Conservation (phyloP, 176 grass and related monocot species). For the Puccinellia tenuiflora region DNA sequence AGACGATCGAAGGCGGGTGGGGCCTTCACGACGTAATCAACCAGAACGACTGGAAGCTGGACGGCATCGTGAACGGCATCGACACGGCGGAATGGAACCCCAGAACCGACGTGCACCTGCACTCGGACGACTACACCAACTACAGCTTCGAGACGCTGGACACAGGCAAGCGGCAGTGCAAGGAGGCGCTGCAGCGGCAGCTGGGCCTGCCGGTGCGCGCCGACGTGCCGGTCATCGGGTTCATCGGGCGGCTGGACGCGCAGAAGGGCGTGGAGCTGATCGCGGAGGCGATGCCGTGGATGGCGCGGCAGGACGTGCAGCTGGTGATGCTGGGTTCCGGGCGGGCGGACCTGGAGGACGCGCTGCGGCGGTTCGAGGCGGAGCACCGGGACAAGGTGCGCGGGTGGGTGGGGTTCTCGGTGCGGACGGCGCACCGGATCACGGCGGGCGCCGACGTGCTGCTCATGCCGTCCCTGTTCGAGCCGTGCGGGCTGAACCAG, state of each 20-base stretch:
- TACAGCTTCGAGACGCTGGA: slow-evolving; percentile 66
- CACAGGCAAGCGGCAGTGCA: slow-evolving; percentile 62
- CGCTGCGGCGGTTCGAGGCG: slow-evolving; percentile 49
- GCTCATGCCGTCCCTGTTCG: slow-evolving; percentile 87
- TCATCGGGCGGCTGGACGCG: slow-evolving; percentile 72
- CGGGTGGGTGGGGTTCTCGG: slow-evolving; percentile 81
- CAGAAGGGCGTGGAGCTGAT: slow-evolving; percentile 97
- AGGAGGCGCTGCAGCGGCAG: slow-evolving; percentile 78
- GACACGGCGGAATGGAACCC: slow-evolving; percentile 73
- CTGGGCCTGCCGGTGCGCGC: slow-evolving; percentile 47
- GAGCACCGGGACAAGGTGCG: slow-evolving; percentile 62
- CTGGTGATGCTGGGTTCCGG: slow-evolving; percentile 78
- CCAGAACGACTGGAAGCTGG: slow-evolving; percentile 73
- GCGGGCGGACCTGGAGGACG: slow-evolving; percentile 65
- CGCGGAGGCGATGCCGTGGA: slow-evolving; percentile 81
- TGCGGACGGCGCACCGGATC: slow-evolving; percentile 72
- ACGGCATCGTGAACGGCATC: slow-evolving; percentile 91
- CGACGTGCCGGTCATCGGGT: slow-evolving; percentile 69
- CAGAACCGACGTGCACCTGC: slow-evolving; percentile 49
- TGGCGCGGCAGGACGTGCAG: slow-evolving; percentile 77
- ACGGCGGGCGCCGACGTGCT: slow-evolving; percentile 68
- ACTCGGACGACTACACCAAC: slow-evolving; percentile 80
- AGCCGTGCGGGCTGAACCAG: slow-evolving; percentile 97
- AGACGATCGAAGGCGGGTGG: slow-evolving; percentile 78
- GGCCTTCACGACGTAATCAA: slow-evolving; percentile 81